Conservation (phyloP, 257 asterid species). For the Gentiana macrophylla region DNA sequence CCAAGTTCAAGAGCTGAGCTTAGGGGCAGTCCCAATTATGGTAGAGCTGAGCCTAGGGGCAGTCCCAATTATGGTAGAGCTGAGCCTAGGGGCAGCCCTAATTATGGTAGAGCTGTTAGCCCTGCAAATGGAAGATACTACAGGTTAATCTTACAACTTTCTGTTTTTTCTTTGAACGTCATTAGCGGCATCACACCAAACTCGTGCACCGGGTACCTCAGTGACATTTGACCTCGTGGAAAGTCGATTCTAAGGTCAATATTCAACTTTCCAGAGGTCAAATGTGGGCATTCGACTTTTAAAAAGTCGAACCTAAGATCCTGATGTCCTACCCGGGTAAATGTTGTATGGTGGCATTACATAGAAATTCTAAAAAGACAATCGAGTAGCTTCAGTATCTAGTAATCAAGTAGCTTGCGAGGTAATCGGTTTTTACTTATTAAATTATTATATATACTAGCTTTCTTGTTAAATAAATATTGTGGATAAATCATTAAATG, state of each 20-base stretch:
- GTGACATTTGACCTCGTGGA: constrained; percentile 13
- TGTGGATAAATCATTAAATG: too few relatives aligned
- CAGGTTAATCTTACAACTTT: constrained; percentile 8
- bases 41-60: constrained; percentile 29
- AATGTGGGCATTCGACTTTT: too few relatives aligned
- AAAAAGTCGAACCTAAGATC: neutral
- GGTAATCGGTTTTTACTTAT: too few relatives aligned
- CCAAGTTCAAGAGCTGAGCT: constrained; percentile 41
- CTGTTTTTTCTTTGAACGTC: too few relatives aligned
- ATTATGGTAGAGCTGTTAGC: constrained; percentile 36
- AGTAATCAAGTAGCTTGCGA: too few relatives aligned
- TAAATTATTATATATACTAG: too few relatives aligned
- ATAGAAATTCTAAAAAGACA: too few relatives aligned
- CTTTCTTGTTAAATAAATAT: too few relatives aligned
- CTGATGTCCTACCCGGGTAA: constrained; percentile 17
- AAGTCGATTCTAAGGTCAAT: too few relatives aligned
- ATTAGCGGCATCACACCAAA: constrained; percentile 18
- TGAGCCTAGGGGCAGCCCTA: constrained; percentile 52
- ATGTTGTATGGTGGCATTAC: too few relatives aligned
- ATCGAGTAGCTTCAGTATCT: too few relatives aligned
- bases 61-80: constrained; percentile 56
- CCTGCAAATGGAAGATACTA: constrained; percentile 33
- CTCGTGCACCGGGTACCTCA: constrained; percentile 28
- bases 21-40: constrained; percentile 56
- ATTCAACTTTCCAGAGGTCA: too few relatives aligned